These are phyloP conservation scores for Saposhnikovia divaricata DNA, from an alignment of 129 eudicot genomes.

Conservation along the genomic window DNA sequence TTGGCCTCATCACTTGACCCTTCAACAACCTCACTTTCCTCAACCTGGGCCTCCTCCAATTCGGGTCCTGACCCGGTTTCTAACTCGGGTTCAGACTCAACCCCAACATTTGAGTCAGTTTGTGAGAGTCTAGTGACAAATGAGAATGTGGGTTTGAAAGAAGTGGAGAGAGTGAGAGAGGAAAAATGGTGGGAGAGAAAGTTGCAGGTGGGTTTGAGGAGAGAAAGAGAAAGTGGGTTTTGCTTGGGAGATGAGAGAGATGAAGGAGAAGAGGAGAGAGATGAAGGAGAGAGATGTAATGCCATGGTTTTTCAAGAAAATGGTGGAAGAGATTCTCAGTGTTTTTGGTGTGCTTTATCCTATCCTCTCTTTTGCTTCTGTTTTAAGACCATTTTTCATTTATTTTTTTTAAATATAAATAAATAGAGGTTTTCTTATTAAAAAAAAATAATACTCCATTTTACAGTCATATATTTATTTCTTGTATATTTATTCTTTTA, in stretches of 20 bases:
- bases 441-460: too few relatives aligned
- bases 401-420: too few relatives aligned
- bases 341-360: not conserved
- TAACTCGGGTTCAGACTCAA: constrained; percentile 26
- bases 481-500: too few relatives aligned
- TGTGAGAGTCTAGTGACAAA: constrained; percentile 39
- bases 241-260: constrained; percentile 33
- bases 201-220: constrained; percentile 11
- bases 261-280: constrained; percentile 31
- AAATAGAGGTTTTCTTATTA: too few relatives aligned
- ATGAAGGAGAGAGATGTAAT: constrained; percentile 29
- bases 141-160: constrained; percentile 19
- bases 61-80: constrained; percentile 27
- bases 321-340: not conserved
- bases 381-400: not conserved
- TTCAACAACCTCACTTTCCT: constrained; percentile 20
- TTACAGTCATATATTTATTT: too few relatives aligned
- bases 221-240: constrained; percentile 22
- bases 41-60: constrained; percentile 19
- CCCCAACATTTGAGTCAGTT: constrained; percentile 23
- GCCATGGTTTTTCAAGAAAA: constrained; percentile 34
- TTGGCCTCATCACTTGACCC: constrained; percentile 24
- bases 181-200: constrained; percentile 19
- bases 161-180: constrained; percentile 25
- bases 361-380: not conserved